A percentile compares a stretch with the other conserved stretches of the same genome.
Evolutionary conservation across 768 basidiomycete genomes (phyloP).

Genomic region (Xerocomellus amylosporus): DNA sequence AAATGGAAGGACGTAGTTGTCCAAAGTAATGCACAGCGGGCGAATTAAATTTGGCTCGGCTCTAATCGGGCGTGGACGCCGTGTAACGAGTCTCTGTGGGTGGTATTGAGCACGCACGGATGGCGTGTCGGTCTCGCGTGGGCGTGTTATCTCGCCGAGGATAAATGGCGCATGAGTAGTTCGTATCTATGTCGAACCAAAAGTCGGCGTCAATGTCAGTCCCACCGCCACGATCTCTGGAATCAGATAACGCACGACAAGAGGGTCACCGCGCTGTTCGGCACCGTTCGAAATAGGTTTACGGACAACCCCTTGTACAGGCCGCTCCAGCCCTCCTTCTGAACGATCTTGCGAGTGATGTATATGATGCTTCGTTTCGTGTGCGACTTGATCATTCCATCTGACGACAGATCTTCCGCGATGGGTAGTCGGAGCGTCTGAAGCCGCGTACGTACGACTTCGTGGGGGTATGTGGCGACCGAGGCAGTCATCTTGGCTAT

Average conservation of each 20-base stretch:
- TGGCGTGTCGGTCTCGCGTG: neutral
- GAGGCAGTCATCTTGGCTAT: constrained; percentile 95
- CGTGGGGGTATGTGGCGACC: constrained; percentile 95
- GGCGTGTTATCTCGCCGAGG: constrained; percentile 14
- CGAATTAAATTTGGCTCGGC: neutral
- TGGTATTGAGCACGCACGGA: constrained; percentile 9
- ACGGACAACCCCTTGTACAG: constrained; percentile 94
- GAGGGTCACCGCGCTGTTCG: constrained; percentile 95
- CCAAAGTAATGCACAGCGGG: constrained; percentile 12
- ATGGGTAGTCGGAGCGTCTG: constrained; percentile 80
- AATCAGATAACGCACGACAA: constrained; percentile 39
- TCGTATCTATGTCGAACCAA: constrained; percentile 25
- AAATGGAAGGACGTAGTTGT: constrained; percentile 2
- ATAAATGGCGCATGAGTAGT: constrained; percentile 33
- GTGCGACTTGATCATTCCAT: constrained; percentile 57
- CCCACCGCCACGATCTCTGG: neutral
- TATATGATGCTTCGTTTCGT: constrained; percentile 65
- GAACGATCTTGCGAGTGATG: constrained; percentile 68
- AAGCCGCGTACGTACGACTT: constrained; percentile 95
- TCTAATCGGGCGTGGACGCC: constrained; percentile 18
- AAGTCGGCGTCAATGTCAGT: constrained; percentile 6
- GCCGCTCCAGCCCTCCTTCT: constrained; percentile 83
- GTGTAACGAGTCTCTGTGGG: neutral
- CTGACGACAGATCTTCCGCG: constrained; percentile 54
- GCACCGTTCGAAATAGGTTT: constrained; percentile 92